Base-by-base conservation (phyloP, 805 yeast genomes). In the Candida saitoana region DNA sequence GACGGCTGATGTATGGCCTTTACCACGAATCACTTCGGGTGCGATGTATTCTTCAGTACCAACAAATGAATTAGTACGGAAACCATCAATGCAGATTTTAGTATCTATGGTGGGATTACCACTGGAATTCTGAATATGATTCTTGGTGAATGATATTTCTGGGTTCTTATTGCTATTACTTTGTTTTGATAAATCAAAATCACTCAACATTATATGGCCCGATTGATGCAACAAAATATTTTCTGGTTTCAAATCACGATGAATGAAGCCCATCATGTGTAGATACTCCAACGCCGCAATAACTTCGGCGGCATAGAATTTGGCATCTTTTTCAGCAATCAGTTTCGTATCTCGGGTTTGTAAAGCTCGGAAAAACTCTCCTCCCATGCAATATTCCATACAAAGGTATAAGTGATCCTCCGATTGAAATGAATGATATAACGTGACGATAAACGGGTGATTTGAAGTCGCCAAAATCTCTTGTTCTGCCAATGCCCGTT, bases 321-420 rank as follows among this genome's bases (percentile, higher is more conserved):
- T 73, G 2, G 99, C 98, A 60, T 90, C 98, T 20, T 71, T 77
- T 61, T 93, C 99, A 16, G 79, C 69, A 11, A 93, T 83, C 50
- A 95, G 86, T 58, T 89, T 87, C 41, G 88, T 79, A 47, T 80
- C 83, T 46, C 97, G 74, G 0, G 97, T 89, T 63, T 93, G 99
- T 41, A 93, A 66, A 0, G 98, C 99, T 45, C 98, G 71, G 71
- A 93, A 93, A 56, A 93, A 93, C 65, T 95, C 99, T 36, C 99
- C 99, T 22, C 99, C 99, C 89, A 93, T 88, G 58, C 99, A 93
- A 56, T 91, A 93, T 60, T 93, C 99, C 96, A 95, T 91, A 64
- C 99, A 93, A 32, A 93, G 75, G 53, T 89, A 93, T 8, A 93
- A 65, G 56, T 86, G 81, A 53, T 90, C 97, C 45, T 87, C 93